Evolutionary conservation across 2,329 filamentous ascomycete genomes (phyloP).

Genomic region (Xylariaceae sp.): DNA sequence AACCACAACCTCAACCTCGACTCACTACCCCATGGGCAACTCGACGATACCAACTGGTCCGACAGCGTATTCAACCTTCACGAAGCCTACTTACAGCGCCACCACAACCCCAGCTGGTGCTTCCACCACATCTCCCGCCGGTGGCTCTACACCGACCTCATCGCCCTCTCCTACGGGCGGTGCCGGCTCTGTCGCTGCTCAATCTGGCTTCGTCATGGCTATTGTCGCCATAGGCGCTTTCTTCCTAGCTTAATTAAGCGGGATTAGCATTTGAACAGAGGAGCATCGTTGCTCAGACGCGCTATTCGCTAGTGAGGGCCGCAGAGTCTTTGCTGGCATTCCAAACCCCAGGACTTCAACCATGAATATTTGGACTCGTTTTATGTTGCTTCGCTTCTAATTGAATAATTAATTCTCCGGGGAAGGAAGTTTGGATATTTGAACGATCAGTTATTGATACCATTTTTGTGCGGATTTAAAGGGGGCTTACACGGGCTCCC

Average conservation of each 20-base stretch:
- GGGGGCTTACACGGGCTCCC: too few species aligned
- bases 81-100: slow-evolving; percentile 15
- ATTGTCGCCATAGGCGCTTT: slow-evolving; percentile 26
- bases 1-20: slow-evolving; percentile 14
- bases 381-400: too few species aligned
- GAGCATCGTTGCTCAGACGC: too few species aligned
- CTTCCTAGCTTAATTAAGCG: slow-evolving; percentile 23
- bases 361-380: too few species aligned
- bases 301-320: too few species aligned
- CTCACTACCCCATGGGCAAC: slow-evolving; percentile 24
- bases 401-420: too few species aligned
- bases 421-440: too few species aligned
- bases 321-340: too few species aligned
- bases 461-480: too few species aligned
- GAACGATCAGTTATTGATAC: too few species aligned
- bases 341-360: too few species aligned
- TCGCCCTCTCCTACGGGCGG: slow-evolving; percentile 17
- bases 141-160: slow-evolving; percentile 10
- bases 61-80: slow-evolving; percentile 23
- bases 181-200: slow-evolving; percentile 21
- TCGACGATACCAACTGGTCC: slow-evolving; percentile 20
- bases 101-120: slow-evolving; percentile 12
- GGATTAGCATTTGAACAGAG: too few species aligned
- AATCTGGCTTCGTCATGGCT: slow-evolving; percentile 26
- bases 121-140: slow-evolving; percentile 11